Percentiles rank a stretch among this genome's conserved stretches.
phyloP scores from a whole-genome alignment of 1,284 basidiomycete genomes.

The Ceratobasidium sp. region DNA sequence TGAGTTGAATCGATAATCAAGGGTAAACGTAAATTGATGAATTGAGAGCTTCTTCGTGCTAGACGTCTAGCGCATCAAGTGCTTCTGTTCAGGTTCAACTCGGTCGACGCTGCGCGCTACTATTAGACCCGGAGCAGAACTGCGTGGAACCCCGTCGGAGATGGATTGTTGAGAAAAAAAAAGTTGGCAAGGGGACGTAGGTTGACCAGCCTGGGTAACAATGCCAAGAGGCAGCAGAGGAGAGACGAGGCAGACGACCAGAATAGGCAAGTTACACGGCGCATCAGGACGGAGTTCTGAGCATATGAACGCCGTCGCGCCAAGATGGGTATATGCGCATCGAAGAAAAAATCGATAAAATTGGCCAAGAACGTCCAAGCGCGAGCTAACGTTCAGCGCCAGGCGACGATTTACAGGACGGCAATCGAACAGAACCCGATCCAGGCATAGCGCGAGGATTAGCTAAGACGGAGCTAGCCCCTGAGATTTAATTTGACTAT shows the following conservation, averaged over 20 bases:
- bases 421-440: background rate
- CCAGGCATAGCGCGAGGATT: background rate
- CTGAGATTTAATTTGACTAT: constrained; percentile 39
- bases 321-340: background rate
- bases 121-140: background rate
- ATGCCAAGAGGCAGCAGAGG: background rate
- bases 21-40: too few species aligned
- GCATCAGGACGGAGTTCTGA: background rate
- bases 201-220: background rate
- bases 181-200: constrained; percentile 13
- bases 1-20: too few species aligned
- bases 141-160: background rate
- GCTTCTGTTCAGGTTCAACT: background rate
- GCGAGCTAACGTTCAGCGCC: too few species aligned
- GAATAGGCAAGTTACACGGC: background rate
- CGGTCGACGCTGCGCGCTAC: background rate
- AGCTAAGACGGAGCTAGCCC: constrained; percentile 20
- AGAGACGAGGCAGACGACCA: background rate
- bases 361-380: too few species aligned
- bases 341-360: background rate
- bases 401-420: background rate
- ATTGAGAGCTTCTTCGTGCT: too few species aligned
- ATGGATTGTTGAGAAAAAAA: background rate
- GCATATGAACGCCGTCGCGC: background rate
- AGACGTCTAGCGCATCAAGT: background rate